A percentile compares a stretch with the other conserved stretches of the same genome.
These are phyloP conservation scores for Paxillus rubicundulus DNA, from an alignment of 768 basidiomycete genomes.

Conservation along the genomic window DNA sequence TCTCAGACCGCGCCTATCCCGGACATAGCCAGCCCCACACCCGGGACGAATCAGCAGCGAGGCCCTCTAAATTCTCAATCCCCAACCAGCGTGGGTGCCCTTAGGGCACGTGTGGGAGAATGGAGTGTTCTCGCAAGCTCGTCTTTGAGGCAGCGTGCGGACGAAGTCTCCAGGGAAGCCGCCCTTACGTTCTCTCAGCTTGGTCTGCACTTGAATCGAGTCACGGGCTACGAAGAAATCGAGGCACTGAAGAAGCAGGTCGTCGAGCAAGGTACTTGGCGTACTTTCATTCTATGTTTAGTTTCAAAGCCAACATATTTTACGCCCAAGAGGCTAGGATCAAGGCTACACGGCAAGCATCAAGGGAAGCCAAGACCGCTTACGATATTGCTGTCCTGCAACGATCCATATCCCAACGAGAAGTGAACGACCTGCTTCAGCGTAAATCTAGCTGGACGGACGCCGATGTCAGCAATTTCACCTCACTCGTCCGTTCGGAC, in stretches of 20 bases:
- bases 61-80: neutral
- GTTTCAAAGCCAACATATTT: constrained; percentile 9
- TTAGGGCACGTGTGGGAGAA: constrained; percentile 39
- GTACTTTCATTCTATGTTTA: constrained; percentile 9
- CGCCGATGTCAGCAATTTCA: constrained; percentile 82
- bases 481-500: constrained; percentile 85
- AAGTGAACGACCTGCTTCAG: constrained; percentile 92
- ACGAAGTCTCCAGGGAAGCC: constrained; percentile 56
- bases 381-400: constrained; percentile 78
- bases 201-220: constrained; percentile 76
- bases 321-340: constrained; percentile 66
- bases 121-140: constrained; percentile 42
- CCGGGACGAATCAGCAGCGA: constrained; percentile 2
- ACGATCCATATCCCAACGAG: constrained; percentile 86
- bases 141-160: constrained; percentile 48
- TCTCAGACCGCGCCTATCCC: neutral
- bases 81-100: constrained; percentile 26
- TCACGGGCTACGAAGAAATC: constrained; percentile 91
- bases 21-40: neutral
- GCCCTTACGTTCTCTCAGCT: constrained; percentile 66
- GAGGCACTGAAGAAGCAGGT: constrained; percentile 78
- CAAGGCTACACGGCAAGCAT: constrained; percentile 58
- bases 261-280: constrained; percentile 68
- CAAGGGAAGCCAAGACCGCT: constrained; percentile 67
- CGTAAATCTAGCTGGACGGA: constrained; percentile 96